These are phyloP conservation scores for Paracamarosporium sp. DNA, from an alignment of 2,329 filamentous ascomycete genomes.

Conservation along the genomic window DNA sequence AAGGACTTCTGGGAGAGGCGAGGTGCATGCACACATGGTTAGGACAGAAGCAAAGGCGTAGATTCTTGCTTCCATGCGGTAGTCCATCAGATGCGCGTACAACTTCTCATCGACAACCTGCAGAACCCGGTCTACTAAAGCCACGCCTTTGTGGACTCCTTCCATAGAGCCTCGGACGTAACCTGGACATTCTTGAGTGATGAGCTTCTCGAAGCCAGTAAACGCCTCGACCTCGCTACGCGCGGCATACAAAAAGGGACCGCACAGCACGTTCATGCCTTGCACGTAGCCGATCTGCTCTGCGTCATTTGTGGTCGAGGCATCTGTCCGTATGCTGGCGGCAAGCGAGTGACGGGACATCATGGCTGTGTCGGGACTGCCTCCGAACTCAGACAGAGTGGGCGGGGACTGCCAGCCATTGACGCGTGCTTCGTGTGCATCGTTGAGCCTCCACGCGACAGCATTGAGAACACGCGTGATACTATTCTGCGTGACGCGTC, in stretches of 20 bases:
- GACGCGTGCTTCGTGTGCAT: slow-evolving; percentile 69
- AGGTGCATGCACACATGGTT: slow-evolving; percentile 94
- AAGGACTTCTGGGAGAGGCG: slow-evolving; percentile 90
- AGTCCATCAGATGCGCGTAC: slow-evolving; percentile 80
- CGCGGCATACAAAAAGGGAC: slow-evolving; percentile 93
- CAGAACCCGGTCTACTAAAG: slow-evolving; percentile 89
- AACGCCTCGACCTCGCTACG: slow-evolving; percentile 96
- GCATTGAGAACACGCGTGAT: slow-evolving; percentile 94
- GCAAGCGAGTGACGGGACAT: slow-evolving; percentile 42
- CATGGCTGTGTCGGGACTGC: slow-evolving; percentile 52
- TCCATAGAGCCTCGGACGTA: slow-evolving; percentile 98
- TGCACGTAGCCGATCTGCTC: slow-evolving; percentile 91
- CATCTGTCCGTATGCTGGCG: slow-evolving; percentile 35
- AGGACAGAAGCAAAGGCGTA: slow-evolving; percentile 96
- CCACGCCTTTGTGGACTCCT: slow-evolving; percentile 90
- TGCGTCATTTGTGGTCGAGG: slow-evolving; percentile 52
- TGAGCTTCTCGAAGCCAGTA: slow-evolving; percentile 84
- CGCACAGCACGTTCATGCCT: slow-evolving; percentile 97
- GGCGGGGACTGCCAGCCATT: slow-evolving; percentile 60
- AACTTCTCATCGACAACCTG: slow-evolving; percentile 91
- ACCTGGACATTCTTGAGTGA: slow-evolving; percentile 86
- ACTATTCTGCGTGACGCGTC: slow-evolving; percentile 93
- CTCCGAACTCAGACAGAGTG: slow-evolving; percentile 56
- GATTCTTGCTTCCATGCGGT: slow-evolving; percentile 89
- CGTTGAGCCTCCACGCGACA: slow-evolving; percentile 90